These are phyloP conservation scores for Melastoma malabathricum DNA, from an alignment of 345 rosid species.

Conservation along the genomic window DNA sequence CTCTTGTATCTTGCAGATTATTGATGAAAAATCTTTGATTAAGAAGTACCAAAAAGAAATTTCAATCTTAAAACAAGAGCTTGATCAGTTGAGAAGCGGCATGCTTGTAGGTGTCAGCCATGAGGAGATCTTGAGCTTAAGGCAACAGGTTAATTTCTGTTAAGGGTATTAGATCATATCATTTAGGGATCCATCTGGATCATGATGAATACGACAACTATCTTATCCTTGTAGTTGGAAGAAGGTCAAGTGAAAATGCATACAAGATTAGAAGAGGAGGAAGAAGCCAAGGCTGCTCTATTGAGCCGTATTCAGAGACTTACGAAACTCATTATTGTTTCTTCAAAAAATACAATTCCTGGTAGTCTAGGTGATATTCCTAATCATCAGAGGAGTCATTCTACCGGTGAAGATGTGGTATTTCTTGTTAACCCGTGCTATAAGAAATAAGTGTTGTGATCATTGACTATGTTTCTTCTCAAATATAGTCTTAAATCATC, in stretches of 20 bases:
- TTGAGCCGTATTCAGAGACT: constrained; percentile 98
- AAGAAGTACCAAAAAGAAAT: constrained; percentile 98
- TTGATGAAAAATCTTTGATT: constrained; percentile 93
- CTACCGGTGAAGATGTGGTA: constrained; percentile 65
- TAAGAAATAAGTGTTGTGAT: background rate
- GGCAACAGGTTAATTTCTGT: constrained; percentile 63
- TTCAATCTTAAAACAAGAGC: constrained; percentile 77
- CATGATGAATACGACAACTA: background rate
- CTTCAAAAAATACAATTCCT: constrained; percentile 78
- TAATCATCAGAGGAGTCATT: constrained; percentile 55
- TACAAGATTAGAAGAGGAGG: constrained; percentile 98
- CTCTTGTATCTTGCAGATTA: constrained; percentile 42
- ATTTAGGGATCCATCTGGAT: background rate
- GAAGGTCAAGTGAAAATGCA: constrained; percentile 99
- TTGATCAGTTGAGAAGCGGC: constrained; percentile 77
- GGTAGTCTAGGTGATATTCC: constrained; percentile 51
- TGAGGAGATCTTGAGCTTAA: constrained; percentile 80
- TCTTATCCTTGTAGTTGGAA: constrained; percentile 47
- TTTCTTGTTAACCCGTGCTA: constrained; percentile 5
- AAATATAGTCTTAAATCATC: too few species aligned
- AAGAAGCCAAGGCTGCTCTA: constrained; percentile 98
- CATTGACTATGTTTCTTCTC: background rate
- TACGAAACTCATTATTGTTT: constrained; percentile 96
- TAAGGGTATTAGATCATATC: background rate
- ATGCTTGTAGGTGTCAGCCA: constrained; percentile 82